Base-by-base conservation (phyloP, 2,329 filamentous ascomycete genomes). In the Xylariaceae sp. region DNA sequence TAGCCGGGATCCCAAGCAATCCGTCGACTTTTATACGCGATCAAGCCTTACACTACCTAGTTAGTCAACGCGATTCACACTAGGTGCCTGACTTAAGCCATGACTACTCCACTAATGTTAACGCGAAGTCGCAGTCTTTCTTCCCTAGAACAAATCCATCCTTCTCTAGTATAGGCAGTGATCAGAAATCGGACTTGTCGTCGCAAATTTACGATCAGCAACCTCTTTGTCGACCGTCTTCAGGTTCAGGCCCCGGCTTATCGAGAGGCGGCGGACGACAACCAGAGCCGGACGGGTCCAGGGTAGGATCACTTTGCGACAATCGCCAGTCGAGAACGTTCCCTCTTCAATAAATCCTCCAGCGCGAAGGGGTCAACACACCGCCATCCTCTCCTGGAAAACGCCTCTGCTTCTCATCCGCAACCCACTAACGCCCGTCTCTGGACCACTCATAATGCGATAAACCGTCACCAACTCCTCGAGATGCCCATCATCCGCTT, bases 121-220 rank as follows among this genome's bases (percentile, higher is more conserved):
- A 52, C 53, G 58, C 48, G 61, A 55, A 56, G 60, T 57, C 60
- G 47, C 17, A 30, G 17, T 30, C 17, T 23, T 49, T 49, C 8
- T 47, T 50, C 4, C 8, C 17, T 35, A 34, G 11, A 17, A 23
- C 48, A 34, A 50, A 50, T 50, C 5, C 9, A 13, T 13, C 37
- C 37, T 13, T 41, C 9, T 8, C 37, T 41, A 41, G 9, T 30
- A 5, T 30, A 30, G 23, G 23, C 23, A 30, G 23, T 30, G 23
- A 30, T 30, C 23, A 30, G 23, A 30, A 30, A 30, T 30, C 23
- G 23, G 23, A 30, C 5, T 41, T 10, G 37, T 41, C 37, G 58
- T 37, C 53, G 59, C 59, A 61, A 57, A 61, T 55, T 57, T 59
- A 58, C 58, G 55, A 56, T 55, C 52, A 53, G 51, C 49, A 48